Conservation (phyloP, 1,284 basidiomycete genomes). For the Spongispora temasekensis region DNA sequence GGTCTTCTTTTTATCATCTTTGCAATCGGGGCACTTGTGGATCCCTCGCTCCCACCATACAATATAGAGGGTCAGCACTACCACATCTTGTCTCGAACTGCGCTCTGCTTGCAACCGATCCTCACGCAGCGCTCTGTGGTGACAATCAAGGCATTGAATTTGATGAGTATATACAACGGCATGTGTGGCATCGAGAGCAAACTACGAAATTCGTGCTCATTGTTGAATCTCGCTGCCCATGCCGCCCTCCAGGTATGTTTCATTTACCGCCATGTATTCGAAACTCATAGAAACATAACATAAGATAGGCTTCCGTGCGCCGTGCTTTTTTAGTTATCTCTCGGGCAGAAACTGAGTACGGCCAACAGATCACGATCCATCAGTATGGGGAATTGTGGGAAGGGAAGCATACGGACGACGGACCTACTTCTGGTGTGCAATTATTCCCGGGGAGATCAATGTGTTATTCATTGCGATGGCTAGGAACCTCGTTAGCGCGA, state of each 20-base stretch:
- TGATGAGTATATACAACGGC: constrained; percentile 55
- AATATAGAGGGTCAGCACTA: constrained; percentile 57
- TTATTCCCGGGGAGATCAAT: not conserved
- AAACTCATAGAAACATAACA: constrained; percentile 5
- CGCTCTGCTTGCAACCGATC: constrained; percentile 47
- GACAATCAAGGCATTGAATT: constrained; percentile 50
- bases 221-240: constrained; percentile 49
- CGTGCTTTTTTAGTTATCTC: not conserved
- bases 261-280: not conserved
- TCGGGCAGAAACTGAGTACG: constrained; percentile 7
- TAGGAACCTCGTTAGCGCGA: constrained; percentile 44
- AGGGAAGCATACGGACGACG: constrained; percentile 55
- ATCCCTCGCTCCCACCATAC: constrained; percentile 49
- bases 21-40: constrained; percentile 52
- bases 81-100: constrained; percentile 49
- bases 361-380: constrained; percentile 51
- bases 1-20: constrained; percentile 51
- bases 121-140: constrained; percentile 44
- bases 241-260: constrained; percentile 45
- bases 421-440: constrained; percentile 48
- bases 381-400: constrained; percentile 49
- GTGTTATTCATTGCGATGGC: not conserved
- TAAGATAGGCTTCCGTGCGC: constrained; percentile 53
- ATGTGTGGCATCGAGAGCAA: constrained; percentile 55
- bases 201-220: constrained; percentile 45